Evolutionary conservation across 2,329 filamentous ascomycete genomes (phyloP).

Genomic region (Gliomastix tumulicola): DNA sequence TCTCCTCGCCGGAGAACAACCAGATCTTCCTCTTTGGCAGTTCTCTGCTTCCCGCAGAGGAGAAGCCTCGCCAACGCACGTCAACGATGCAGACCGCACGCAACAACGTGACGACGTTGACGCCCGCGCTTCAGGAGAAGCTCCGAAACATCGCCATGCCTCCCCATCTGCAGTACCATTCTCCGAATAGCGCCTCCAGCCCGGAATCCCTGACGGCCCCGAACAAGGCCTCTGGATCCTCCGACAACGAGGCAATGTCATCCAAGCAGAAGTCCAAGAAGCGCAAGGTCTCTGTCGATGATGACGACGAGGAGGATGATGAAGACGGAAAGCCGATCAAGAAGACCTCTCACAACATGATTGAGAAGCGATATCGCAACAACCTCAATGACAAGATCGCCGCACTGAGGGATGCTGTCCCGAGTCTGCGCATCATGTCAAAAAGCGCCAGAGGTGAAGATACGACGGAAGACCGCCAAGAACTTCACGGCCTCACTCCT

Average conservation of each 20-base stretch:
- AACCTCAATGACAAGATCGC: conserved; percentile 98
- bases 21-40: conserved; percentile 24
- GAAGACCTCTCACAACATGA: conserved; percentile 97
- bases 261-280: conserved; percentile 51
- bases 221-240: conserved; percentile 33
- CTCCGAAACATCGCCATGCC: conserved; percentile 60
- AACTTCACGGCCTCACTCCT: conserved; percentile 67
- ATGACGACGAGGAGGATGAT: conserved; percentile 42
- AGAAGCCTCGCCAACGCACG: conserved; percentile 21
- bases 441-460: conserved; percentile 65
- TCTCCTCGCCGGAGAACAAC: conserved; percentile 23
- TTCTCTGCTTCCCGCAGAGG: conserved; percentile 14
- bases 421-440: conserved; percentile 78
- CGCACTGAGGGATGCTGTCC: conserved; percentile 84
- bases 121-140: conserved; percentile 53
- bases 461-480: conserved; percentile 67
- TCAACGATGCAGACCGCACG: conserved; percentile 2
- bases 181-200: conserved; percentile 50
- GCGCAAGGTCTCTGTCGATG: conserved; percentile 59
- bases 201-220: conserved; percentile 47
- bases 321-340: conserved; percentile 55
- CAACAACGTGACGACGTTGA: conserved; percentile 27
- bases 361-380: conserved; percentile 92
- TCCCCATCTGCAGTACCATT: conserved; percentile 52
- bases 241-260: conserved; percentile 37